A percentile compares a stretch with the other conserved stretches of the same genome.
Conservation (phyloP, 2,329 filamentous ascomycete species). For the Ophiostoma fasciatum region DNA sequence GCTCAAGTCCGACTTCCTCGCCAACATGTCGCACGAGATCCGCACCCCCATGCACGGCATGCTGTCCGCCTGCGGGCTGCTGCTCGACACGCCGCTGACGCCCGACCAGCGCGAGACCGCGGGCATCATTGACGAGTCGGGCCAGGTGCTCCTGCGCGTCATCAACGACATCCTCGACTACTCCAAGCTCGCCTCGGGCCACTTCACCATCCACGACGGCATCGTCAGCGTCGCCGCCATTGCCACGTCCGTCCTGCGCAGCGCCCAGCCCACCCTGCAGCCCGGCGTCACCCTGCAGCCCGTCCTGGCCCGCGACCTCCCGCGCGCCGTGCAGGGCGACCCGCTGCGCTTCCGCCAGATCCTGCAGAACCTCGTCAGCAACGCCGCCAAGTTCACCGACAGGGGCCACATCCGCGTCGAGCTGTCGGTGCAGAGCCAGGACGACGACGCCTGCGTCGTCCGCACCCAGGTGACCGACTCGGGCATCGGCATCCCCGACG, state of each 20-base stretch:
- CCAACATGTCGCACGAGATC: conserved; percentile 51
- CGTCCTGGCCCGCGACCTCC: conserved; percentile 29
- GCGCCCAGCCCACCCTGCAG: conserved; percentile 30
- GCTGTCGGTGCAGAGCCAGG: conserved; percentile 24
- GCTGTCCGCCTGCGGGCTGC: conserved; percentile 41
- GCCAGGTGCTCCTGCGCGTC: conserved; percentile 40
- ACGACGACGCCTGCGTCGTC: conserved; percentile 29
- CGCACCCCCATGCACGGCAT: conserved; percentile 51
- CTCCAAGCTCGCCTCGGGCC: conserved; percentile 45
- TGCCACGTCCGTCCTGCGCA: conserved; percentile 33
- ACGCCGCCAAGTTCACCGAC: conserved; percentile 48
- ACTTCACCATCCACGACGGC: conserved; percentile 40
- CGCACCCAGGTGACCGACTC: conserved; percentile 55
- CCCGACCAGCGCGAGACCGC: conserved; percentile 40
- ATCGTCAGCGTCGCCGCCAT: conserved; percentile 31
- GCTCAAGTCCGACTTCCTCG: conserved; percentile 45
- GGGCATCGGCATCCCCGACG: conserved; percentile 63
- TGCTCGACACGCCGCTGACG: conserved; percentile 37
- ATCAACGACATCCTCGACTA: conserved; percentile 56
- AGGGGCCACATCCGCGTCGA: conserved; percentile 33
- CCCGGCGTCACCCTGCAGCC: conserved; percentile 31
- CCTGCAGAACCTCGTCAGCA: conserved; percentile 45
- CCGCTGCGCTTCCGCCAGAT: conserved; percentile 46
- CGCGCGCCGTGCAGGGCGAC: conserved; percentile 37
- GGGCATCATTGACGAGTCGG: conserved; percentile 43